phyloP scores from a whole-genome alignment of 129 eudicot species.

The Cynara cardunculus region DNA sequence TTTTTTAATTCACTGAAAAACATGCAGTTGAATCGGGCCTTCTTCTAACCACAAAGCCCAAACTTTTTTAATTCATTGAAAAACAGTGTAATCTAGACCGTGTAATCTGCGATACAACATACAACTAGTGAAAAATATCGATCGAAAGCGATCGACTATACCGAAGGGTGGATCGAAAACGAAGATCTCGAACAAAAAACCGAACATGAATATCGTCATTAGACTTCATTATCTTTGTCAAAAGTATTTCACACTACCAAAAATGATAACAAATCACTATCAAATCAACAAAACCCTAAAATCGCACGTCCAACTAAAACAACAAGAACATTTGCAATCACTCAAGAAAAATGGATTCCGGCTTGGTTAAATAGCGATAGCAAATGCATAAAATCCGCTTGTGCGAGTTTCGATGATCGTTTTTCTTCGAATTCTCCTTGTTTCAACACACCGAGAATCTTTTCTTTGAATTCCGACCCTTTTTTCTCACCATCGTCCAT shows the following conservation, averaged over 20 bases:
- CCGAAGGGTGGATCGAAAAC: too few relatives aligned
- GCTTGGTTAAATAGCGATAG: constrained; percentile 75
- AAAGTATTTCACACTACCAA: background rate
- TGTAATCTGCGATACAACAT: too few relatives aligned
- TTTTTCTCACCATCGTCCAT: constrained; percentile 50
- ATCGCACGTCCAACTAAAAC: background rate
- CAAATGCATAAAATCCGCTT: constrained; percentile 83
- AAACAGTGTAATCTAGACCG: too few relatives aligned
- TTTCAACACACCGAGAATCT: constrained; percentile 57
- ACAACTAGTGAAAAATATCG: too few relatives aligned
- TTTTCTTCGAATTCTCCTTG: constrained; percentile 57
- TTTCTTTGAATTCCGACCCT: constrained; percentile 55
- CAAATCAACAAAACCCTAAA: background rate
- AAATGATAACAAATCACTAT: background rate
- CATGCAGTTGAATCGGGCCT: too few relatives aligned
- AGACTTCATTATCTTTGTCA: background rate
- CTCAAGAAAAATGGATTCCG: constrained; percentile 77
- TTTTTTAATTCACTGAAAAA: too few relatives aligned
- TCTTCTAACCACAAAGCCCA: too few relatives aligned
- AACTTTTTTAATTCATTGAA: too few relatives aligned
- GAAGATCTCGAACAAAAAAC: too few relatives aligned
- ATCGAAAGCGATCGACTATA: too few relatives aligned
- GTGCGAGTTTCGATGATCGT: constrained; percentile 82
- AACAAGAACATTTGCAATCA: background rate
- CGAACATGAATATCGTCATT: background rate